Base-by-base conservation (phyloP, 805 yeast genomes). In the Saturnispora halmiae region DNA sequence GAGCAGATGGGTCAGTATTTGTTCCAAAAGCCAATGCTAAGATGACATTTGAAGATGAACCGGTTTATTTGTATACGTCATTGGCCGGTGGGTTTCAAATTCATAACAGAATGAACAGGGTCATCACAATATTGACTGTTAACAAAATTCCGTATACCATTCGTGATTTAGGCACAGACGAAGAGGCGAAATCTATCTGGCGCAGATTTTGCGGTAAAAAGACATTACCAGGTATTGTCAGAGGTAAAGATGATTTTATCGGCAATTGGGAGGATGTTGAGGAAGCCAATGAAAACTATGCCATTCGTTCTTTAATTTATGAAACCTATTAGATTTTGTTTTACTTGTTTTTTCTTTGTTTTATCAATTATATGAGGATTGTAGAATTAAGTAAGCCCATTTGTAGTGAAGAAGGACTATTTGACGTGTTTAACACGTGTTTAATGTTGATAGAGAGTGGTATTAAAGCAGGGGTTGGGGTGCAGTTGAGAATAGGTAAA, bases 191-290 rank as follows among this genome's bases (percentile, higher is more conserved):
- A 58, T 73, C 76, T 51, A 72, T 85, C 21, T 87, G 96, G 96
- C 76, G 75, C 52, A 71, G 92, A 49, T 74, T 74, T 52, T 67
- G 82, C 14, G 67, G 67, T 22, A 95, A 94, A 3, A 77, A 82
- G 50, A 65, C 75, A 2, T 70, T 86, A 43, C 96, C 96, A 2
- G 96, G 88, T 26, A 72, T 87, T 14, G 87, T 87, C 14, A 73
- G 95, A 59, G 85, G 83, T 7, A 77, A 77, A 21, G 92, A 83
- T 51, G 88, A 80, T 49, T 72, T 77, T 44, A 78, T 87, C 47
- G 95, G 95, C 2, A 82, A 85, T 56, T 83, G 83, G 80, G 76
- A 79, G 53, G 94, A 81, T 51, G 73, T 87, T 42, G 90, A 83
- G 40, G 92, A 85, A 35, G 87, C 87, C 31, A 85, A 85, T 57